These are phyloP conservation scores for Corymbia citriodora DNA, from an alignment of 441 rosid species.

Conservation along the genomic window DNA sequence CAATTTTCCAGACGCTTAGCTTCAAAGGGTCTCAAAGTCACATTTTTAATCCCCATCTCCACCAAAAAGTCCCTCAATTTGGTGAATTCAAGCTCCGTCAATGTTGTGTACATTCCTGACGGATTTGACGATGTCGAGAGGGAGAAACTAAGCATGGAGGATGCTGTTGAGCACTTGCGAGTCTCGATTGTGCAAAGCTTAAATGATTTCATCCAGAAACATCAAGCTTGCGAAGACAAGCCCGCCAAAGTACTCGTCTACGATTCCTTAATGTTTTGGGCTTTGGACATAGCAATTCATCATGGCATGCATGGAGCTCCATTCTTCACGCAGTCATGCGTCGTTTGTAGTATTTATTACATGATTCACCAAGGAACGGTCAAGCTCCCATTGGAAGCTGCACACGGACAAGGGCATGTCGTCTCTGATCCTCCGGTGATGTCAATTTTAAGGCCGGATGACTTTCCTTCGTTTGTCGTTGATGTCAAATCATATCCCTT, in stretches of 20 bases:
- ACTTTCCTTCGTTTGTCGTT: background rate
- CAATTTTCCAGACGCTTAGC: constrained; percentile 12
- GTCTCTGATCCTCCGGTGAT: background rate
- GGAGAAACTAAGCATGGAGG: background rate
- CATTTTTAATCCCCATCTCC: constrained; percentile 1
- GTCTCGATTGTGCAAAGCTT: background rate
- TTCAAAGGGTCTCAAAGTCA: constrained; percentile 1
- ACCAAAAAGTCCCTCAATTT: background rate
- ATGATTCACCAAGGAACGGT: background rate
- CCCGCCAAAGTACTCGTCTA: background rate
- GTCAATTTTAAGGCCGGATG: background rate
- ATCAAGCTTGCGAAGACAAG: background rate
- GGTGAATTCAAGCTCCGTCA: background rate
- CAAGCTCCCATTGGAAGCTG: background rate
- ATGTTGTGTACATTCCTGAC: background rate
- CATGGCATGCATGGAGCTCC: background rate
- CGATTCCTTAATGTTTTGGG: background rate
- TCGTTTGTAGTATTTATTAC: background rate
- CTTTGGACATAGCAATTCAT: background rate
- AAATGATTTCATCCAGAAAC: background rate
- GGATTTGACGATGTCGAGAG: background rate
- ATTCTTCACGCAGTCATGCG: constrained; percentile 1
- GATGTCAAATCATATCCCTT: background rate
- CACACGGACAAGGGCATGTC: background rate
- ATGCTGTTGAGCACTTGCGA: background rate